Base-by-base conservation (phyloP, 352 stramenopile genomes). In the Pythium scleroteichum region DNA sequence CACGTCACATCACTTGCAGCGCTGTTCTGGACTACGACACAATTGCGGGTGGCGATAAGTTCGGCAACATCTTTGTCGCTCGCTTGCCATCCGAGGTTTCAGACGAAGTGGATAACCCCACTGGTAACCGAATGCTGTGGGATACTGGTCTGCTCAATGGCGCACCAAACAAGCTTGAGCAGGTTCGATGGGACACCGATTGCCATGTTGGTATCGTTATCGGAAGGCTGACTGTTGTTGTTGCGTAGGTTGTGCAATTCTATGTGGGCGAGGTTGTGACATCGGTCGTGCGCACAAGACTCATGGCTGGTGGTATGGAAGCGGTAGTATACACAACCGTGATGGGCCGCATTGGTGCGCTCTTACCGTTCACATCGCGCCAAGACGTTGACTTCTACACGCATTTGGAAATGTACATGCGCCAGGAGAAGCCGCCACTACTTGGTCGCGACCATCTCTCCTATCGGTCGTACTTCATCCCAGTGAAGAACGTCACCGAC, bases 231-330 rank as follows among this genome's bases (percentile, higher is more conserved):
- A 60, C 24, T 8, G 1, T 26, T 26, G 20, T 29, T 42, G 38
- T 53, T 64, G 22, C 9, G 13, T 52, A 84, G 73, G 77, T 95
- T 35, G 95, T 90, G 16, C 92, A 98, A 49, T 99, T 99, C 64
- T 94, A 99, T 73, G 82, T 99, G 5, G 98, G 98, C 3, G 97
- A 99, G 64, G 93, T 99, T 9, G 92, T 99, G n/a, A 99, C 97
- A 7, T 94, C 85, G 22, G 96, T 99, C 74, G 90, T 96, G 41
- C 95, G 97, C 29, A 88, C 94, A 4, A 95, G 89, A 8, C 82
- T 99, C n/a, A 94, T 99, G 46, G 88, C 96, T 26, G 97, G 97
- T 56, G 96, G 96, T 14, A 91, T 91, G 52, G 95, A 99, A 74
- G 97, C 95, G 4, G 87, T 99, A 39, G 85, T 99, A 55, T 99